Conservation (phyloP, 2,329 filamentous ascomycete genomes). For the Pseudogymnoascus sp. region DNA sequence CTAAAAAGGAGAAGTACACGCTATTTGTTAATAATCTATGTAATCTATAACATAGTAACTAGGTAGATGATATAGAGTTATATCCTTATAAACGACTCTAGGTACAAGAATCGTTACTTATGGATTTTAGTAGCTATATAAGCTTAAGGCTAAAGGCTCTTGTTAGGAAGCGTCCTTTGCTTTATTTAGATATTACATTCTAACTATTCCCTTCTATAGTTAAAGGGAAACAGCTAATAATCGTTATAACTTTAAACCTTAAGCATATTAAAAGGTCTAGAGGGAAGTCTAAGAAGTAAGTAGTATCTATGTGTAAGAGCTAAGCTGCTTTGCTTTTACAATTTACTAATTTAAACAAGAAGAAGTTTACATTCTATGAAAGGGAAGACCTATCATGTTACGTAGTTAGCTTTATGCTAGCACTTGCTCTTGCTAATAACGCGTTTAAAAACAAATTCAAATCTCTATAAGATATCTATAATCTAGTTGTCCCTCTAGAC, state of each 20-base stretch:
- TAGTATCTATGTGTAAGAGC: background rate
- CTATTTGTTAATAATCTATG: constrained; percentile 21
- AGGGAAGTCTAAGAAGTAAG: constrained; percentile 18
- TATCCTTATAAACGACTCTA: constrained; percentile 22
- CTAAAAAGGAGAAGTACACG: constrained; percentile 19
- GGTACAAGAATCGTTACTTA: constrained; percentile 18
- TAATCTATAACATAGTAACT: constrained; percentile 19
- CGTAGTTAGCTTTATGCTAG: constrained; percentile 18
- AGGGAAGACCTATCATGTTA: constrained; percentile 17
- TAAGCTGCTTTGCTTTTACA: background rate
- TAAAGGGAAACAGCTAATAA: constrained; percentile 14
- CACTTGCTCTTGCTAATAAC: constrained; percentile 21
- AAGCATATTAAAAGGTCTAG: constrained; percentile 22
- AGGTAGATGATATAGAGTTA: constrained; percentile 18
- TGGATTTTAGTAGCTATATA: constrained; percentile 20
- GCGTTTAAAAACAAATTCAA: constrained; percentile 20
- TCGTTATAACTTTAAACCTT: constrained; percentile 22
- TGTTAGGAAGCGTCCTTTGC: constrained; percentile 16
- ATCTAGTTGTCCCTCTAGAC: constrained; percentile 17
- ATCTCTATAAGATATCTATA: constrained; percentile 20
- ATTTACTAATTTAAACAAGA: constrained; percentile 14
- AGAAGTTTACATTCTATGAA: constrained; percentile 22
- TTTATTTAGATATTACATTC: constrained; percentile 23
- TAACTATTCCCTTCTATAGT: constrained; percentile 19
- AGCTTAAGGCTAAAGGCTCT: constrained; percentile 20